phyloP scores from a whole-genome alignment of 1,284 basidiomycete genomes.

The Ganoderma lucidum region DNA sequence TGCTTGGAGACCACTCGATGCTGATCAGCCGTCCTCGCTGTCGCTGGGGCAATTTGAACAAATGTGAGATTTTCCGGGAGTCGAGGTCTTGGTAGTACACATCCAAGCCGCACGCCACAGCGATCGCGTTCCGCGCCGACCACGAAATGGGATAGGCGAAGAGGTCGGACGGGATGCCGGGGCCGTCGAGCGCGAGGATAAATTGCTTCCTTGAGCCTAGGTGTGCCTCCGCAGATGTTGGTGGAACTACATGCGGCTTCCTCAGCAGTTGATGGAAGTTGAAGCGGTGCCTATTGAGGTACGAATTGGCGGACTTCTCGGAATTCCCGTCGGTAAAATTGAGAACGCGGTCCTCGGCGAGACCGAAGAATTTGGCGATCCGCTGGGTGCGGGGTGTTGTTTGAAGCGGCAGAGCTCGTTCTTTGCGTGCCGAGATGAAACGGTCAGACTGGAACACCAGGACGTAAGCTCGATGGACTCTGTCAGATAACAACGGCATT shows the following conservation, averaged over 20 bases:
- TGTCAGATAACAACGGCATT: neutral
- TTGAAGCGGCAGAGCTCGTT: conserved; percentile 50
- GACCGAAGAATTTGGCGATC: conserved; percentile 55
- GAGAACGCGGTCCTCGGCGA: conserved; percentile 54
- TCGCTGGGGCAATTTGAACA: conserved; percentile 44
- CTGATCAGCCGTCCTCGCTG: conserved; percentile 37
- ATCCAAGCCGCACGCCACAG: conserved; percentile 55
- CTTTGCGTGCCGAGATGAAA: conserved; percentile 51
- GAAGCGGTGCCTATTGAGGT: conserved; percentile 45
- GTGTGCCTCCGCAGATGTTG: conserved; percentile 51
- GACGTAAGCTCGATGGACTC: neutral
- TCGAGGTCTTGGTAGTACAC: conserved; percentile 59
- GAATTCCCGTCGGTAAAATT: conserved; percentile 45
- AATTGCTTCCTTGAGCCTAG: conserved; percentile 54
- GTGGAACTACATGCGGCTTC: conserved; percentile 41
- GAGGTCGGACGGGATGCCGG: conserved; percentile 53
- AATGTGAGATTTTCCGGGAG: conserved; percentile 52
- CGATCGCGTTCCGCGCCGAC: conserved; percentile 54
- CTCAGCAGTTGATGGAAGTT: conserved; percentile 51
- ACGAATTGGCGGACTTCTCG: conserved; percentile 39
- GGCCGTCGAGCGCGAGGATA: conserved; percentile 57
- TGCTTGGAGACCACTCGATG: conserved; percentile 48
- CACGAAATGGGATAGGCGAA: conserved; percentile 58
- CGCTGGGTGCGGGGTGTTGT: conserved; percentile 56
- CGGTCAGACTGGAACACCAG: conserved; percentile 49